A percentile compares a stretch with the other conserved stretches of the same genome.
Conservation (phyloP, 192 early-diverging fungal genomes). For the Lunasporangiospora selenospora region DNA sequence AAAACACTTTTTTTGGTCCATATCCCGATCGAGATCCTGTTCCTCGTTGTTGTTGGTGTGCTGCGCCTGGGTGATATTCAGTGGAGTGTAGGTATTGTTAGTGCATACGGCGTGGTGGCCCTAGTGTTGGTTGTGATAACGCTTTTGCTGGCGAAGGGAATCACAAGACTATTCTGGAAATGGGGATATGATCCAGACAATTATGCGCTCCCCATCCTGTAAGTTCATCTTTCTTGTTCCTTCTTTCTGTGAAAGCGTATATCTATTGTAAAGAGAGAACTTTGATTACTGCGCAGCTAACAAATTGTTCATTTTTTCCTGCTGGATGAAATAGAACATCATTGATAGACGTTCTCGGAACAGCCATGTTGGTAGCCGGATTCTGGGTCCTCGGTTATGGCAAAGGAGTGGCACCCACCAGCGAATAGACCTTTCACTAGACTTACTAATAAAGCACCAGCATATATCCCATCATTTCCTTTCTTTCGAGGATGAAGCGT, state of each 20-base stretch:
- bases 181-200: constrained; percentile 80
- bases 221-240: constrained; percentile 35
- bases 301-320: background rate
- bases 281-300: background rate
- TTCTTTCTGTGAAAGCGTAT: background rate
- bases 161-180: constrained; percentile 66
- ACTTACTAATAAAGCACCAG: too few relatives aligned
- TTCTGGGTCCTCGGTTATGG: constrained; percentile 43
- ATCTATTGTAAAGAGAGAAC: background rate
- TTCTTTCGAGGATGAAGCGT: too few relatives aligned
- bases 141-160: constrained; percentile 60
- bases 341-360: constrained; percentile 75
- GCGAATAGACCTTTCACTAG: too few relatives aligned
- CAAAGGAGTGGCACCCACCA: too few relatives aligned
- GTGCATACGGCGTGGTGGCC: constrained; percentile 19
- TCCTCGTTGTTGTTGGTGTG: constrained; percentile 50
- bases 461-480: too few relatives aligned
- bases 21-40: constrained; percentile 72
- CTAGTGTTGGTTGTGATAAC: constrained; percentile 51
- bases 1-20: constrained; percentile 70
- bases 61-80: constrained; percentile 33
- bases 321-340: constrained; percentile 63
- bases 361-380: constrained; percentile 60
- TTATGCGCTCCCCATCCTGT: constrained; percentile 68
- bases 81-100: constrained; percentile 30